phyloP scores from a whole-genome alignment of 2,329 filamentous ascomycete species.

The Penicillium sp. region DNA sequence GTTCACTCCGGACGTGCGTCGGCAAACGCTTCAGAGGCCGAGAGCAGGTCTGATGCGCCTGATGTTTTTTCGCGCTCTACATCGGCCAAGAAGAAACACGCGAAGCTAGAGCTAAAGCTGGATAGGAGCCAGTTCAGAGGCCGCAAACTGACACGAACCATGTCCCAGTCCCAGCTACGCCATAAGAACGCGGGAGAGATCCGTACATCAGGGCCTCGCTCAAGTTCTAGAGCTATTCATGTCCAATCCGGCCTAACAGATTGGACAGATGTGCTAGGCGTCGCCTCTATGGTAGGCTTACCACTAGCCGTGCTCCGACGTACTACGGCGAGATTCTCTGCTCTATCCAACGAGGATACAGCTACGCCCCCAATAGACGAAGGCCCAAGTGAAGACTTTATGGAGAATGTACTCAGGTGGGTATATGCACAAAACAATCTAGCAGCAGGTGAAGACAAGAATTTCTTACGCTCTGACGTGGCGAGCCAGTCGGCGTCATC shows the following conservation, averaged over 20 bases:
- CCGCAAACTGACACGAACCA: constrained; percentile 28
- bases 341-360: constrained; percentile 76
- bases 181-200: constrained; percentile 16
- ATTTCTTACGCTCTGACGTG: neutral
- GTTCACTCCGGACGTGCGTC: constrained; percentile 18
- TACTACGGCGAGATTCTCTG: constrained; percentile 73
- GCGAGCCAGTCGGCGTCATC: constrained; percentile 13
- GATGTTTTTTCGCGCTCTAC: neutral
- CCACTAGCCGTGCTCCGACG: constrained; percentile 67
- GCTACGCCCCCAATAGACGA: constrained; percentile 51
- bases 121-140: constrained; percentile 31
- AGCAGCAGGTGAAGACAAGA: constrained; percentile 33
- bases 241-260: constrained; percentile 59
- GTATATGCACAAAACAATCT: neutral
- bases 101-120: neutral
- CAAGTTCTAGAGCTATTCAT: constrained; percentile 4
- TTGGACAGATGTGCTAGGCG: constrained; percentile 84
- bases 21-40: neutral
- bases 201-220: constrained; percentile 16
- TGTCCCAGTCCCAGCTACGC: constrained; percentile 17
- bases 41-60: neutral
- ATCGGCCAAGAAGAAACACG: constrained; percentile 20
- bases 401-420: neutral
- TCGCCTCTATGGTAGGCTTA: constrained; percentile 77
- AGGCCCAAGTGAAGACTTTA: neutral